Percentiles rank a stretch among this genome's conserved stretches.
These are phyloP conservation scores for Suillus spraguei DNA, from an alignment of 768 basidiomycete species.

Conservation along the genomic window DNA sequence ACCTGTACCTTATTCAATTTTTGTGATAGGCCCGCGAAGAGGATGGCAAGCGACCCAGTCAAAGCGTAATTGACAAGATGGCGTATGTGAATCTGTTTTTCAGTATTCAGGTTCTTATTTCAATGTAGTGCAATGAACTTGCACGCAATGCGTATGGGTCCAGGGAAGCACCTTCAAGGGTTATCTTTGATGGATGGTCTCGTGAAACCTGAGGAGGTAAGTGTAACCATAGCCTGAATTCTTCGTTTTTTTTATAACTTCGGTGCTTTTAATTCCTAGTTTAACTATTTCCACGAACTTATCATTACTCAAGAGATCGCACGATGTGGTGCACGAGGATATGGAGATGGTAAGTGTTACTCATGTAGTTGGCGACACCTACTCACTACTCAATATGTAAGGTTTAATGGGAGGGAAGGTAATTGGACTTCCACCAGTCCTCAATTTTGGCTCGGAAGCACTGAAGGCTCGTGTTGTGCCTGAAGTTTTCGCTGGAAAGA, in stretches of 20 bases:
- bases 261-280: constrained; percentile 34
- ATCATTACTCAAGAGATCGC: constrained; percentile 67
- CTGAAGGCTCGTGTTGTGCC: constrained; percentile 50
- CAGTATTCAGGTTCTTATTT: neutral
- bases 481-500: constrained; percentile 61
- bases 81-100: constrained; percentile 47
- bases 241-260: constrained; percentile 15
- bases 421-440: constrained; percentile 72
- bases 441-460: constrained; percentile 62
- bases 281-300: constrained; percentile 73
- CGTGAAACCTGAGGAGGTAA: constrained; percentile 74
- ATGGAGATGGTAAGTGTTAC: constrained; percentile 56
- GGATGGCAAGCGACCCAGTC: constrained; percentile 86
- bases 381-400: constrained; percentile 16
- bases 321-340: constrained; percentile 59
- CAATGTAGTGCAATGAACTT: constrained; percentile 60
- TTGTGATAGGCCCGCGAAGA: constrained; percentile 64
- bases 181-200: constrained; percentile 71
- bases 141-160: constrained; percentile 91
- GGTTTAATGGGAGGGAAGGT: constrained; percentile 58
- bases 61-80: constrained; percentile 80
- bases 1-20: constrained; percentile 24
- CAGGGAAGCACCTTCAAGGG: constrained; percentile 84
- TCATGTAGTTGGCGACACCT: neutral
- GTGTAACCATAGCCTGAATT: constrained; percentile 12